phyloP scores from a whole-genome alignment of 345 rosid species.

The Eucalyptus tenuipes region DNA sequence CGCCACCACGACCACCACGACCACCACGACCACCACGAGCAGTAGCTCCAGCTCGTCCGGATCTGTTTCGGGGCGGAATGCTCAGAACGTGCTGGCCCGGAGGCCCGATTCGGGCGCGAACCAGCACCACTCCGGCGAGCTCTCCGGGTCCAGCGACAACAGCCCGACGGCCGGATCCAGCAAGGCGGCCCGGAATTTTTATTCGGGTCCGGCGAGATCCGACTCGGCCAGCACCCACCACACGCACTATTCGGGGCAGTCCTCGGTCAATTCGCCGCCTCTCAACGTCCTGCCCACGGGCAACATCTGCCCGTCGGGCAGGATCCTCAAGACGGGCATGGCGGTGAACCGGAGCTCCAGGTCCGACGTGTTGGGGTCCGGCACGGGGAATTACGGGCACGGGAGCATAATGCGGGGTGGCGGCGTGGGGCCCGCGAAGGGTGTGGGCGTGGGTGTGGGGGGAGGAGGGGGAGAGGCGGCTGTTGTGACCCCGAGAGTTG shows the following conservation, averaged over 20 bases:
- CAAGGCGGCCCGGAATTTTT: conserved; percentile 6
- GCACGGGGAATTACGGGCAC: conserved; percentile 72
- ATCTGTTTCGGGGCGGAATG: conserved; percentile 52
- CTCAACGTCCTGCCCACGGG: conserved; percentile 63
- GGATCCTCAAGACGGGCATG: conserved; percentile 55
- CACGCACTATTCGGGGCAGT: conserved; percentile 32
- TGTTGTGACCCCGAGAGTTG: background rate
- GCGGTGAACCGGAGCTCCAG: conserved; percentile 28
- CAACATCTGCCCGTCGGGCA: conserved; percentile 79
- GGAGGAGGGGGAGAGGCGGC: background rate
- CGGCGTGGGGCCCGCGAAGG: background rate
- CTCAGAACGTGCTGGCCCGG: conserved; percentile 6
- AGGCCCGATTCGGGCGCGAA: conserved; percentile 34
- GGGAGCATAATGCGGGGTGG: conserved; percentile 83
- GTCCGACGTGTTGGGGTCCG: conserved; percentile 62
- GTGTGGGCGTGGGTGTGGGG: background rate
- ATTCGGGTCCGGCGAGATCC: conserved; percentile 30
- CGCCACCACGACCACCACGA: background rate
- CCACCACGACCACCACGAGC: conserved; percentile 34
- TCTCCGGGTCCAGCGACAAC: conserved; percentile 34
- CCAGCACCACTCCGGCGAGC: conserved; percentile 48
- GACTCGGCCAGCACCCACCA: conserved; percentile 29
- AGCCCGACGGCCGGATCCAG: conserved; percentile 33
- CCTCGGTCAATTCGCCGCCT: conserved; percentile 40
- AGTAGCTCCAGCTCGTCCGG: conserved; percentile 79